These are phyloP conservation scores for Mrakia frigida DNA, from an alignment of 768 basidiomycete genomes.

Conservation along the genomic window DNA sequence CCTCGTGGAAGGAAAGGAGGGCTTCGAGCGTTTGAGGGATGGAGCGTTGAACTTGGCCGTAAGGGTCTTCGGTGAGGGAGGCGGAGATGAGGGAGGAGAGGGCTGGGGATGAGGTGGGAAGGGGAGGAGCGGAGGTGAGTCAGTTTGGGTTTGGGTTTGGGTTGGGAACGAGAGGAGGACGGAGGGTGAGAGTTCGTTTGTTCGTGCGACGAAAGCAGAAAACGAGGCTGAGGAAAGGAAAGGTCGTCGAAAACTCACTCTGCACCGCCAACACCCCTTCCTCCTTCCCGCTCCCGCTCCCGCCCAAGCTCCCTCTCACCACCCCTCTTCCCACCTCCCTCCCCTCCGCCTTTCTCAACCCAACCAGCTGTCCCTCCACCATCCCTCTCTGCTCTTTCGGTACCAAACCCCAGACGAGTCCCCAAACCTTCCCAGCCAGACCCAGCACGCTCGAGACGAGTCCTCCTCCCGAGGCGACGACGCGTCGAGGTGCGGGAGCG, in stretches of 20 bases:
- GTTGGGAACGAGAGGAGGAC: background rate
- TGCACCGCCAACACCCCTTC: slow-evolving; percentile 15
- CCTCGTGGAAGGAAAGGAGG: slow-evolving; percentile 14
- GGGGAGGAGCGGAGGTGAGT: background rate
- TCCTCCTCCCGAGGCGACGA: background rate
- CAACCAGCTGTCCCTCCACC: background rate
- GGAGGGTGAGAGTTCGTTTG: background rate
- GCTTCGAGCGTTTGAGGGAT: slow-evolving; percentile 32
- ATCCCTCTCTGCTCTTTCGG: background rate
- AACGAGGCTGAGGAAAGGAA: background rate
- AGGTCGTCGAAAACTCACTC: background rate
- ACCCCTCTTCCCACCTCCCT: slow-evolving; percentile 4
- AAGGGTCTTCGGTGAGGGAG: slow-evolving; percentile 32
- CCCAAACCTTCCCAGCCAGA: background rate
- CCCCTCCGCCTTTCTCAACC: background rate
- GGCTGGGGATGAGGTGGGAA: background rate
- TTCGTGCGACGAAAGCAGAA: background rate
- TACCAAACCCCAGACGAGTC: background rate
- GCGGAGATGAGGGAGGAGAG: slow-evolving; percentile 25
- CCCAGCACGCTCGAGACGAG: background rate
- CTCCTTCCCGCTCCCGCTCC: background rate
- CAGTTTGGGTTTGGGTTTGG: background rate
- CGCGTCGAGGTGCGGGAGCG: background rate
- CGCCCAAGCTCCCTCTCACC: slow-evolving; percentile 10
- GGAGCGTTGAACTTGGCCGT: slow-evolving; percentile 30